Evolutionary conservation across 345 rosid genomes (phyloP), one percentile per base, ranked within the genome.

Genomic region (Capsella bursapastoris): DNA sequence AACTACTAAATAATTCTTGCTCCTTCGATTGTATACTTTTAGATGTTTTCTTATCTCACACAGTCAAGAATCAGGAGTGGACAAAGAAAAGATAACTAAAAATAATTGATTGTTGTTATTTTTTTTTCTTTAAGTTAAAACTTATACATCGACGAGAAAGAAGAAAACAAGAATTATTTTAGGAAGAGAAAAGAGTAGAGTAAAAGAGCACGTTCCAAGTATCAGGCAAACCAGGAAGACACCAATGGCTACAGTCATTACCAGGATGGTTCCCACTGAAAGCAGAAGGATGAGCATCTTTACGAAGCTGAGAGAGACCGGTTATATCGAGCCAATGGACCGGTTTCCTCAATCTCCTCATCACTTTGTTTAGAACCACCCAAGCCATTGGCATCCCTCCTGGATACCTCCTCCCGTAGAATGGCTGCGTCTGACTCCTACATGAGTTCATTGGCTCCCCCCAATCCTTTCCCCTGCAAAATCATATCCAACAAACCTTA

Each of bases 151-250:
- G 3, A 57, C 41, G 3, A 44, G 29, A 16, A 8, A 68, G 8
- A 68, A 4, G 1, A 32, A 1, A 32, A 25, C 15, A 7, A 31
- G 6, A 10, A 11, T 38, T 28, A 53, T 8, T 8, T 57, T 83
- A 76, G 37, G 82, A 68, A 76, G 82, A 68, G 44, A 88, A 82
- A 49, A 82, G 81, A 65, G 86, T 60, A 13, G 86, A 84, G 75
- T 85, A 95, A 8, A 95, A 70, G 64, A 92, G 90, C 16, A 79
- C 0, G 71, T 89, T 95, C 99, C 97, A 95, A 35, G 94, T 83
- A 81, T 92, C 99, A 3, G 99, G 99, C 82, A 95, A 77, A 5
- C 99, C 99, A 37, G 97, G 97, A 25, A 95, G 83, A 74, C 99
- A 95, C 99, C 99, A 91, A 57, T 94, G 98, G 84, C 89, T 86